These are phyloP conservation scores for Dioscorea cayenensis DNA, from an alignment of 116 monocot species.

Conservation along the genomic window DNA sequence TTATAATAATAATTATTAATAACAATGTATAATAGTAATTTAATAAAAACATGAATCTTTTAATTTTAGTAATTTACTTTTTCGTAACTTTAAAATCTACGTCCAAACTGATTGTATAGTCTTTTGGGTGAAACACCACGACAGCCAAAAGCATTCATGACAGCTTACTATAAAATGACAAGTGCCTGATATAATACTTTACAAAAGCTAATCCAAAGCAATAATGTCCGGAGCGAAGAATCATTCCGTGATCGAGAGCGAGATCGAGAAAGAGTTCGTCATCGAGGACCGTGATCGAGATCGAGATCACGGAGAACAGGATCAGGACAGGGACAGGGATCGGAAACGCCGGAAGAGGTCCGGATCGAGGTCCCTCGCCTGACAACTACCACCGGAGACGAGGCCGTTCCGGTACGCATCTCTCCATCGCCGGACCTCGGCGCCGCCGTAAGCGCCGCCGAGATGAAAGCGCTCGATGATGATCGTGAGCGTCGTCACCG, in stretches of 20 bases:
- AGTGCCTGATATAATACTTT: too few species aligned
- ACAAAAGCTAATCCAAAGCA: too few species aligned
- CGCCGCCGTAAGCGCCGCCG: constrained; percentile 58
- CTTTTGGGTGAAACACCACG: too few species aligned
- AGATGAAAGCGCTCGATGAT: constrained; percentile 26
- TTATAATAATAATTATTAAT: too few species aligned
- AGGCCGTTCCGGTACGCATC: constrained; percentile 24
- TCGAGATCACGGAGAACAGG: constrained; percentile 22
- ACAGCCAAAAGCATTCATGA: too few species aligned
- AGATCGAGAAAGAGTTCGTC: constrained; percentile 24
- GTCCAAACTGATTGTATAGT: too few species aligned
- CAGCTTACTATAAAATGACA: too few species aligned
- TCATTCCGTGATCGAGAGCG: constrained; percentile 18
- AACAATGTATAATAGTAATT: too few species aligned
- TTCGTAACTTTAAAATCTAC: too few species aligned
- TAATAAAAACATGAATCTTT: too few species aligned
- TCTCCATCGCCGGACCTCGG: constrained; percentile 15
- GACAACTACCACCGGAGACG: constrained; percentile 16
- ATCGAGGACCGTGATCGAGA: constrained; percentile 30
- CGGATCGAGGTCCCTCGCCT: constrained; percentile 19
- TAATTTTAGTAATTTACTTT: too few species aligned
- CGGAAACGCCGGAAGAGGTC: constrained; percentile 23
- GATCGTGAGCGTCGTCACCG: constrained; percentile 17
- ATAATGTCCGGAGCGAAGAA: too few species aligned
- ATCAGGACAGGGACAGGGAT: constrained; percentile 30